These are phyloP conservation scores for Paecilomyces sp. DNA, from an alignment of 2,329 filamentous ascomycete genomes.

Conservation along the genomic window DNA sequence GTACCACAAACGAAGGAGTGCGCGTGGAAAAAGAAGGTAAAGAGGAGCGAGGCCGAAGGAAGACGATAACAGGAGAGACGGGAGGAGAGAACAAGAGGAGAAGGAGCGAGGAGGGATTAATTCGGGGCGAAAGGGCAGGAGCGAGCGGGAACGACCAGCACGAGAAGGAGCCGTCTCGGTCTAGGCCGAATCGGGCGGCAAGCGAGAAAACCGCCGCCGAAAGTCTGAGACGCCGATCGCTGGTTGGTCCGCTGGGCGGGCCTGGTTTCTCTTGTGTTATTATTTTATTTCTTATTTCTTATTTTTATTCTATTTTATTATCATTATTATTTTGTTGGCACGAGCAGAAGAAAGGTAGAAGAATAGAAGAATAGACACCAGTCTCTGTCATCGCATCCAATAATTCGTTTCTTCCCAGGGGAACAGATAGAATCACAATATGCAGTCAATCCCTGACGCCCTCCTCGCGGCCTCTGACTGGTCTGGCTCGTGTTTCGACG, in stretches of 20 bases:
- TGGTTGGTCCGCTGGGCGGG: slow-evolving; percentile 8
- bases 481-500: neutral
- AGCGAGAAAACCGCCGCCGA: slow-evolving; percentile 1
- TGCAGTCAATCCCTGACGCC: too few species aligned
- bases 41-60: slow-evolving; percentile 22
- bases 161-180: slow-evolving; percentile 6
- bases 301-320: too few species aligned
- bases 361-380: too few species aligned
- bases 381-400: too few species aligned
- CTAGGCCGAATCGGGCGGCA: neutral
- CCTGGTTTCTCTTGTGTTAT: too few species aligned
- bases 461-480: neutral
- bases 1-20: slow-evolving; percentile 23
- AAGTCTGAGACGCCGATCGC: slow-evolving; percentile 8
- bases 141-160: too few species aligned
- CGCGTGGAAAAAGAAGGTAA: slow-evolving; percentile 12
- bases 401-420: too few species aligned
- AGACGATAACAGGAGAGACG: slow-evolving; percentile 6
- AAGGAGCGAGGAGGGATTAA: slow-evolving; percentile 12
- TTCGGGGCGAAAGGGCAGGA: slow-evolving; percentile 4
- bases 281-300: too few species aligned
- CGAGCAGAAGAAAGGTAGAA: too few species aligned
- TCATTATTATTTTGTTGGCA: too few species aligned
- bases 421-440: too few species aligned
- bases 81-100: slow-evolving; percentile 11